A percentile compares a stretch with the other conserved stretches of the same genome.
These are phyloP conservation scores for Croton laevigatus DNA, from an alignment of 441 rosid species.

Conservation along the genomic window DNA sequence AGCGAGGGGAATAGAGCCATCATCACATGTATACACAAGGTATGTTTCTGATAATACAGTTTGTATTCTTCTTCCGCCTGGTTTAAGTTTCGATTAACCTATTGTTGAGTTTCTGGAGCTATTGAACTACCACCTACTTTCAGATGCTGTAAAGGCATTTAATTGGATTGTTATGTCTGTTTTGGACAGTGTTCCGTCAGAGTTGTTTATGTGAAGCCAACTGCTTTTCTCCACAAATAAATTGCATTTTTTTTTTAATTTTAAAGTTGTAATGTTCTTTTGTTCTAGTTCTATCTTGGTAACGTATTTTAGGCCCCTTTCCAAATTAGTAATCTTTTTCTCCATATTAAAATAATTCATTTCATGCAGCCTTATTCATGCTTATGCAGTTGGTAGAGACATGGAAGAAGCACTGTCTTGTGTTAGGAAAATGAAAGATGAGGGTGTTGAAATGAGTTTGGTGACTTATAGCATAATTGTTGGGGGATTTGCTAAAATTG, in stretches of 20 bases:
- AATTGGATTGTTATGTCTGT: neutral
- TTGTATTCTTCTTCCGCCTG: conserved; percentile 7
- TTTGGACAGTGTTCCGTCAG: conserved; percentile 1
- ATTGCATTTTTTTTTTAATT: conserved; percentile 3
- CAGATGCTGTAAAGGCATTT: neutral
- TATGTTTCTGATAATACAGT: conserved; percentile 28
- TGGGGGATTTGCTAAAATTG: conserved; percentile 79
- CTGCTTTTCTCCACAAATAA: neutral
- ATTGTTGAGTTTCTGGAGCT: conserved; percentile 13
- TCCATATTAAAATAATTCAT: conserved; percentile 42
- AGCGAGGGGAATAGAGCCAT: conserved; percentile 86
- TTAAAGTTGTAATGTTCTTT: conserved; percentile 1
- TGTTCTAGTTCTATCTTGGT: neutral
- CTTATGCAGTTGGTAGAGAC: conserved; percentile 97
- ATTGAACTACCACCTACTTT: neutral
- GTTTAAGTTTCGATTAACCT: conserved; percentile 1
- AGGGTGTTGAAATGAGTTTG: conserved; percentile 78
- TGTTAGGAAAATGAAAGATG: conserved; percentile 93
- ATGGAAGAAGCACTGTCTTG: conserved; percentile 95
- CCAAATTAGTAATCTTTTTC: conserved; percentile 15
- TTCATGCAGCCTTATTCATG: conserved; percentile 98
- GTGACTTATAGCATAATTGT: conserved; percentile 82
- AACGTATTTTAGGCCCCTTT: neutral
- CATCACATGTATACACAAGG: conserved; percentile 89
- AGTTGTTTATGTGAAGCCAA: conserved; percentile 9